Base-by-base conservation (phyloP, 2,329 filamentous ascomycete species). In the Zelopaecilomyces penicillatus region DNA sequence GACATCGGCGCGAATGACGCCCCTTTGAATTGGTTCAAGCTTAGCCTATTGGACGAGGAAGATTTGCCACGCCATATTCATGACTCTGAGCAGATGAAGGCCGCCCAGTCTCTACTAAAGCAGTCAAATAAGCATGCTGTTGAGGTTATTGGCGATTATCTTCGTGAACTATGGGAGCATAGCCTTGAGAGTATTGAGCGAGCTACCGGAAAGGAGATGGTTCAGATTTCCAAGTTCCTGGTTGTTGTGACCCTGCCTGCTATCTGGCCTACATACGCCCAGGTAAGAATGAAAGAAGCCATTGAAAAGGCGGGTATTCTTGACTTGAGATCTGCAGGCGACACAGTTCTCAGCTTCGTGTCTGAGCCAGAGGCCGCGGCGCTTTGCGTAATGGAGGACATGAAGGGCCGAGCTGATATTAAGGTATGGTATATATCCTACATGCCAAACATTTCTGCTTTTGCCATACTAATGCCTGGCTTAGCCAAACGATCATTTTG, bases 281-380 rank as follows among this genome's bases (percentile, higher is more conserved):
- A 61, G 1, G 26, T 45, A 1, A 46, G 57, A 0, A 72, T 74
- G 69, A 48, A 54, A 0, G 39, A 59, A 1, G 70, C 68, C 0
- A 58, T 60, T 0, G 32, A 49, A 0, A 12, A 40, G 0, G 65
- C 70, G 0, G 69, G 69, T 0, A 63, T 74, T 3, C 50, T 70
- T 0, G 44, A 53, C 0, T 6, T 33, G 0, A 52, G 63, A 0
- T 4, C 39, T 0, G 54, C 54, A 2, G 64, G 61, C 0, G 31
- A 54, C 0, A 70, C 69, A 0, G 55, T 39, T 0, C 39, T 70
- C 5, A 34, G 46, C 0, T 66, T 72, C 34, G 49, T 72, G 0
- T 61, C 64, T 0, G 71, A 74, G 45, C 70, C 70, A 0, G 69
- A 74, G 46, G 70, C 69, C 0, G 70, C 69, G 1, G 68, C 68